Evolutionary conservation across 371 early-diverging fungal genomes (phyloP).

Genomic region (Rhizopus sp.): DNA sequence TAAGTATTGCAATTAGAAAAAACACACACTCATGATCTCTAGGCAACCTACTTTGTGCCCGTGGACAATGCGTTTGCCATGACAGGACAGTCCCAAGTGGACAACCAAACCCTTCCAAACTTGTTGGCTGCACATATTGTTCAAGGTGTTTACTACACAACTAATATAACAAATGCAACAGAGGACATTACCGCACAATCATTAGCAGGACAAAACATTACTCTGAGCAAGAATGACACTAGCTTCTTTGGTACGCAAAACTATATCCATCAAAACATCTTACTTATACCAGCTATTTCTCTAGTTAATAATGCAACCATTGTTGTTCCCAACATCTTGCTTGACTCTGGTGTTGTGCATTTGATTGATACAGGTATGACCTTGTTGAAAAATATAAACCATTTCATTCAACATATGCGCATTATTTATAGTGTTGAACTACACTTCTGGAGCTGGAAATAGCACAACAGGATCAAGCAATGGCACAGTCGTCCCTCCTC

Average conservation of each 20-base stretch:
- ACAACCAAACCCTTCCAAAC: constrained; percentile 11
- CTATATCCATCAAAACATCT: not conserved
- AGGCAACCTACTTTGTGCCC: constrained; percentile 43
- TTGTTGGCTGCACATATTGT: constrained; percentile 38
- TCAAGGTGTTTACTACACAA: constrained; percentile 40
- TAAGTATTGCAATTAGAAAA: not conserved
- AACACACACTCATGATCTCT: not conserved
- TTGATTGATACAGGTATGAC: constrained; percentile 30
- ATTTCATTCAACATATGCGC: no score
- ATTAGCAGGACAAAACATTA: constrained; percentile 6
- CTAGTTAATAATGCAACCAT: constrained; percentile 28
- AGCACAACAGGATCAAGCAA: not conserved
- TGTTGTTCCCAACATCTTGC: constrained; percentile 37
- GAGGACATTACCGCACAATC: constrained; percentile 6
- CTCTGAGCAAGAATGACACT: constrained; percentile 7
- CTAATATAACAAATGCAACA: constrained; percentile 34
- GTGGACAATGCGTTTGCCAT: constrained; percentile 23
- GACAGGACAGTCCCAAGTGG: constrained; percentile 6
- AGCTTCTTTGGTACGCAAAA: not conserved
- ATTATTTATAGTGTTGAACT: not conserved
- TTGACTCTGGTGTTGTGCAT: constrained; percentile 51
- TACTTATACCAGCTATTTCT: not conserved
- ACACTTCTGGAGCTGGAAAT: not conserved
- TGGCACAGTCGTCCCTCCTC: no score
- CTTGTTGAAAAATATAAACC: not conserved